Percentiles rank a stretch among this genome's conserved stretches.
Conservation (phyloP, 768 basidiomycete genomes). For the Lyophyllum semitale region DNA sequence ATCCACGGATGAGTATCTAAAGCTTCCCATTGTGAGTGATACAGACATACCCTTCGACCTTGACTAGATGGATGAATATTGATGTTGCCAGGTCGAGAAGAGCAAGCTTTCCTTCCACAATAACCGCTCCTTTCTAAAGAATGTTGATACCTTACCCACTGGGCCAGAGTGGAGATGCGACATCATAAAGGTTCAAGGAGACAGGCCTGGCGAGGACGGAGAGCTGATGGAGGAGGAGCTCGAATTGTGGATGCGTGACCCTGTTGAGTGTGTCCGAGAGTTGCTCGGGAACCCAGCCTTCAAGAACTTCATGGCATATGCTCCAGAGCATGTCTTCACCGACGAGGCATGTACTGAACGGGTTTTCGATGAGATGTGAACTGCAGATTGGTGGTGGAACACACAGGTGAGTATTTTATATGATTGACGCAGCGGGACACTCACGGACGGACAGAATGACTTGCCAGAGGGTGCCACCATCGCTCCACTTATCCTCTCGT, state of each 20-base stretch:
- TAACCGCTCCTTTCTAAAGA: constrained; percentile 5
- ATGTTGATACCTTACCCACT: constrained; percentile 11
- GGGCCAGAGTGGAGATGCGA: constrained; percentile 13
- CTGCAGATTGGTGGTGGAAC: no score
- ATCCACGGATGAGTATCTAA: neutral
- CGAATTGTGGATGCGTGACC: constrained; percentile 21
- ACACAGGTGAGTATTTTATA: no score
- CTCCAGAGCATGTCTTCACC: constrained; percentile 23
- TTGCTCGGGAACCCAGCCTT: constrained; percentile 33
- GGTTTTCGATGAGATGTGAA: no score
- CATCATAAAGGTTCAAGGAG: constrained; percentile 6
- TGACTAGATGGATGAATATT: no score
- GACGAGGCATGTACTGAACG: constrained; percentile 4
- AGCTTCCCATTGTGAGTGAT: constrained; percentile 3
- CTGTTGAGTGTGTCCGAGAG: no score
- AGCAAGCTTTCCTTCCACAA: neutral
- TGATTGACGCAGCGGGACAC: no score
- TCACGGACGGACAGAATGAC: no score
- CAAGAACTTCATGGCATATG: constrained; percentile 24
- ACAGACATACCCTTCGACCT: no score
- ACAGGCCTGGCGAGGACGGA: neutral
- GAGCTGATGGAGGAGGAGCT: constrained; percentile 6
- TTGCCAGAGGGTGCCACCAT: no score
- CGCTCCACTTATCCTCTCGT: no score
- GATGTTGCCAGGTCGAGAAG: no score